These are phyloP conservation scores for Fusarium gaditjirri DNA, from an alignment of 2,329 filamentous ascomycete species.

Conservation along the genomic window DNA sequence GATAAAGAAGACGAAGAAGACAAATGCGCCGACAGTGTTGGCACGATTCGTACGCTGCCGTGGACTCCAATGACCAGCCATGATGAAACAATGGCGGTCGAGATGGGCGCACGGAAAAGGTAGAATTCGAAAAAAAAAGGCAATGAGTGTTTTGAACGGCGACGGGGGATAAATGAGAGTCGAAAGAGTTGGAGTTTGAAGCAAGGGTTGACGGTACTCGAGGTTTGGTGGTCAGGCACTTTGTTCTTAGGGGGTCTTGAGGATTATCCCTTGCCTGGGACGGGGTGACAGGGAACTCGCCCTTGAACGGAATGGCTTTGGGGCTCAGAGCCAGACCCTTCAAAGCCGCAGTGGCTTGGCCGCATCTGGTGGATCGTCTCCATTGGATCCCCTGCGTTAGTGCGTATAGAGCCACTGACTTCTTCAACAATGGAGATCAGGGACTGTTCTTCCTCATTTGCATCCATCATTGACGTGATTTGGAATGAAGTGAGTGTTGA, in stretches of 20 bases:
- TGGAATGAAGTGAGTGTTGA: not conserved
- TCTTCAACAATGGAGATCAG: conserved; percentile 12
- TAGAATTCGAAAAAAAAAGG: not conserved
- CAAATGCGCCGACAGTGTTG: conserved; percentile 41
- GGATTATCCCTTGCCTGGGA: conserved; percentile 32
- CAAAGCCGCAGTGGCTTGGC: conserved; percentile 37
- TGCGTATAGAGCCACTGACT: conserved; percentile 14
- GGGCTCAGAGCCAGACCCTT: conserved; percentile 24
- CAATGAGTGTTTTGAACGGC: not conserved
- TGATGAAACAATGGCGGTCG: conserved; percentile 28
- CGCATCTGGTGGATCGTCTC: conserved; percentile 19
- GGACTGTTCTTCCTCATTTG: not conserved
- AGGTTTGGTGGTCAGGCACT: conserved; percentile 1
- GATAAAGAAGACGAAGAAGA: conserved; percentile 40
- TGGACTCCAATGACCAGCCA: conserved; percentile 43
- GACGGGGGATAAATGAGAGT: conserved; percentile 17
- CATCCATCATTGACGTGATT: conserved; percentile 6
- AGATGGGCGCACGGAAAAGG: not conserved
- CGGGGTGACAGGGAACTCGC: conserved; percentile 29
- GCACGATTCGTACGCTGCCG: conserved; percentile 43
- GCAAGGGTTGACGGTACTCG: conserved; percentile 34
- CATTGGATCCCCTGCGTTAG: conserved; percentile 19
- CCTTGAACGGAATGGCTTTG: conserved; percentile 1
- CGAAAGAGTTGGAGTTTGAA: conserved; percentile 10
- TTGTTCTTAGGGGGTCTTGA: conserved; percentile 30